Percentiles rank a stretch among this genome's conserved stretches.
Evolutionary conservation across 2,329 filamentous ascomycete genomes (phyloP).

Genomic region (Pseudogymnoascus sp.): DNA sequence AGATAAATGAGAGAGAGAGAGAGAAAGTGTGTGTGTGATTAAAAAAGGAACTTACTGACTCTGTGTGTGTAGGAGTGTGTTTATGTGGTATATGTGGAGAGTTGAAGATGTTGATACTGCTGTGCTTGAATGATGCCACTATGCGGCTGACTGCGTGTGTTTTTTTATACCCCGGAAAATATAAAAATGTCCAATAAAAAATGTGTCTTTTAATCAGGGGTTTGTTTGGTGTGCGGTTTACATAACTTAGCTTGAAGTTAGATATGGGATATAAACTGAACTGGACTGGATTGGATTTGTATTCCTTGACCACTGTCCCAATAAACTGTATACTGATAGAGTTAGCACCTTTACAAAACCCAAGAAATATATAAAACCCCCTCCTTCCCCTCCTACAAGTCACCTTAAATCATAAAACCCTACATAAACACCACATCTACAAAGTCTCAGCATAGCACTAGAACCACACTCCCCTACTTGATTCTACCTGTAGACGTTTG

Average conservation of each 20-base stretch:
- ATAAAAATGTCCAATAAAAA: too few relatives aligned
- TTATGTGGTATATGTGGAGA: conserved; percentile 99
- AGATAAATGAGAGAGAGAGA: background rate
- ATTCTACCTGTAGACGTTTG: too few relatives aligned
- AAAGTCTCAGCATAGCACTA: background rate
- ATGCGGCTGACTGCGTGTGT: conserved; percentile 15
- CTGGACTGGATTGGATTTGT: too few relatives aligned
- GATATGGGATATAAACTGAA: background rate
- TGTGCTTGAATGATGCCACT: conserved; percentile 36
- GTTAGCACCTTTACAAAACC: too few relatives aligned
- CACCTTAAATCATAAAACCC: background rate
- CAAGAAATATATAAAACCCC: too few relatives aligned
- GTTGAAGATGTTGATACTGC: conserved; percentile 71
- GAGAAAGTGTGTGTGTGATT: background rate
- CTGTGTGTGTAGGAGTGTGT: conserved; percentile 54
- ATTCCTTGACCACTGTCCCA: too few relatives aligned
- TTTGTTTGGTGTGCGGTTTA: background rate
- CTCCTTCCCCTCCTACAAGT: too few relatives aligned
- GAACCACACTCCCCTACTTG: background rate
- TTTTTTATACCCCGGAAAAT: background rate
- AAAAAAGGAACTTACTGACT: conserved; percentile 5
- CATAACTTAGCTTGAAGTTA: background rate
- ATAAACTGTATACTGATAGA: too few relatives aligned
- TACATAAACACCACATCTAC: background rate
- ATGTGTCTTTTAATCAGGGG: too few relatives aligned